phyloP scores from a whole-genome alignment of 2,329 filamentous ascomycete species.

The Graphilbum fragrans region DNA sequence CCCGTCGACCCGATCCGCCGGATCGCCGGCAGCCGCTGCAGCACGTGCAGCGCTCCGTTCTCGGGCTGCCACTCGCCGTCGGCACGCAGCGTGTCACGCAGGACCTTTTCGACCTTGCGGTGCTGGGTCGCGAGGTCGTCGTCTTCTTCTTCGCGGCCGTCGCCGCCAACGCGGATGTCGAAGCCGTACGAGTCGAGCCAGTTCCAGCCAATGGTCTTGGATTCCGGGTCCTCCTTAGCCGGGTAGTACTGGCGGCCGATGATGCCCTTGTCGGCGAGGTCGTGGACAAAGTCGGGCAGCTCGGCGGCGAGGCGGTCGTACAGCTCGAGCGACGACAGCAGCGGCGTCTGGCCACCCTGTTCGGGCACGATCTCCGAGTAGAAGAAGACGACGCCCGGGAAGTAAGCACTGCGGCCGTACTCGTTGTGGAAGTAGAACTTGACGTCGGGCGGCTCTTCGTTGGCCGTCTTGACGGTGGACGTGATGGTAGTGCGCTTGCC shows the following conservation, averaged over 20 bases:
- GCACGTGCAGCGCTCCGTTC: slow-evolving; percentile 7
- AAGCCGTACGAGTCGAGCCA: slow-evolving; percentile 10
- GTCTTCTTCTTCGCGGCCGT: no score
- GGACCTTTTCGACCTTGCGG: slow-evolving; percentile 6
- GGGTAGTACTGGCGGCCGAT: slow-evolving; percentile 8
- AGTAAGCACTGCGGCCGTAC: slow-evolving; percentile 7
- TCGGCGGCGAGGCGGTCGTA: slow-evolving; percentile 5
- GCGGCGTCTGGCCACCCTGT: slow-evolving; percentile 7
- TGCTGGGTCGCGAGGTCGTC: slow-evolving; percentile 4
- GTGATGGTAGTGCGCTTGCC: slow-evolving; percentile 5
- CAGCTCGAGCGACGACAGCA: slow-evolving; percentile 8
- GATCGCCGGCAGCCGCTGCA: slow-evolving; percentile 6
- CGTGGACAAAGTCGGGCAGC: slow-evolving; percentile 6
- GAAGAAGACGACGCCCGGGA: slow-evolving; percentile 8
- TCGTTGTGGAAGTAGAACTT: slow-evolving; percentile 8
- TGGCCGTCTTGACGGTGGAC: slow-evolving; percentile 6
- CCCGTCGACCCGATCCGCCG: slow-evolving; percentile 6
- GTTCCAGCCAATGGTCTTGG: slow-evolving; percentile 9
- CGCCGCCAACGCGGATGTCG: no score
- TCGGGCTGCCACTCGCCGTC: slow-evolving; percentile 8
- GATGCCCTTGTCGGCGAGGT: slow-evolving; percentile 5
- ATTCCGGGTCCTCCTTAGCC: slow-evolving; percentile 7
- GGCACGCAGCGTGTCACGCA: slow-evolving; percentile 2
- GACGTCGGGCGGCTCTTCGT: slow-evolving; percentile 5
- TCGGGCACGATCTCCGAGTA: slow-evolving; percentile 5